Base-by-base conservation (phyloP, 2,329 filamentous ascomycete species). In the Xenosphaeropsis pyriputrescens region DNA sequence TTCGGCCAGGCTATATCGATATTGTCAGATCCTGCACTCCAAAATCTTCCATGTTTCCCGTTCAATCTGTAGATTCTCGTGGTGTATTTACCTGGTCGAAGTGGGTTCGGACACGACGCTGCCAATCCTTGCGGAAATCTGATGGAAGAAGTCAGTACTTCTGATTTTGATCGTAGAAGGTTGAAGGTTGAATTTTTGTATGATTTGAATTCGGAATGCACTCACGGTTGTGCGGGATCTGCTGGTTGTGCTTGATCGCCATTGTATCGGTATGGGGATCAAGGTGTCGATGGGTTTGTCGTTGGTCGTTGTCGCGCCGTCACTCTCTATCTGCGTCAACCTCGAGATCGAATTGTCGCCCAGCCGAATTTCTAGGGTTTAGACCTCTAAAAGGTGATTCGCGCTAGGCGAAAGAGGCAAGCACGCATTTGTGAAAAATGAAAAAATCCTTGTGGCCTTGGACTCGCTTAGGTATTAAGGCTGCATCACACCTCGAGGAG, bases 61-160 rank as follows among this genome's bases (percentile, higher is more conserved):
- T 43, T 41, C 43, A 41, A 6, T 26, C 22, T 26, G 22, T 26
- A 26, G 22, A 9, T 26, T 26, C 22, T 26, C 22, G 22, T 26
- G 47, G 51, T 46, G 45, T 32, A 35, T 45, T 70, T 89, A 93
- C 89, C 86, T 96, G 91, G 76, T 98, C 86, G 74, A 98, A 98
- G 78, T 98, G 91, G 69, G 85, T 84, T 71, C 86, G 85, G 63
- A 98, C 91, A 72, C 88, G 85, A 72, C 86, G 85, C 71, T 96
- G 88, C 91, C 91, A 98, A 77, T 98, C 88, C 85, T 94, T 95
- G 72, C 85, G 88, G 85, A 94, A 94, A 66, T 95, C 84, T 91
- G 60, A 47, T 35, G 16, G 16, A 35, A 32, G 39, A 40, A 42
- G 47, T 60, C 49, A 60, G 54, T 46, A 48, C 35, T 37, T 41